Conservation (phyloP, 192 early-diverging fungal species). For the Coemansia sp. region DNA sequence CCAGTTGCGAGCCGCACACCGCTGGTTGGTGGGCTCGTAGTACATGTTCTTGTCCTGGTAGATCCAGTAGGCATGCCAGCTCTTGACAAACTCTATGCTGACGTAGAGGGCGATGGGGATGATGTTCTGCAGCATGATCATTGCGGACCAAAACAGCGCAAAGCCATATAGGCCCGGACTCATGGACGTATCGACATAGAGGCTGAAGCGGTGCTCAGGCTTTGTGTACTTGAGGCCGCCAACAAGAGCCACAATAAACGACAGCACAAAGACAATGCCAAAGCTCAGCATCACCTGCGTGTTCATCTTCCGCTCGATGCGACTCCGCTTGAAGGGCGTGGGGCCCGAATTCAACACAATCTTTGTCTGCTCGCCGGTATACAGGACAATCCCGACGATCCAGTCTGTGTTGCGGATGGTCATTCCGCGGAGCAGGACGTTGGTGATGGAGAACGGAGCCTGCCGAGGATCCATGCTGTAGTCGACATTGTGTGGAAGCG, state of each 20-base stretch:
- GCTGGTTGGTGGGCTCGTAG: conserved; percentile 44
- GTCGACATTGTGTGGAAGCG: conserved; percentile 31
- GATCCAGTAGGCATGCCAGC: conserved; percentile 83
- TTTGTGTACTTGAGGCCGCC: conserved; percentile 49
- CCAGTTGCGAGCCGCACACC: conserved; percentile 62
- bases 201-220: conserved; percentile 30
- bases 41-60: conserved; percentile 88
- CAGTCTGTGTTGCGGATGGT: conserved; percentile 88
- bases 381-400: conserved; percentile 78
- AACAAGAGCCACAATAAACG: conserved; percentile 57
- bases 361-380: conserved; percentile 88
- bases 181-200: conserved; percentile 43
- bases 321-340: conserved; percentile 86
- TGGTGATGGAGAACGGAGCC: conserved; percentile 74
- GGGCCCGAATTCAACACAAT: conserved; percentile 89
- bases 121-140: conserved; percentile 95
- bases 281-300: conserved; percentile 61
- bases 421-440: conserved; percentile 85
- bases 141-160: conserved; percentile 60
- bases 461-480: conserved; percentile 21
- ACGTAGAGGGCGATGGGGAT: conserved; percentile 97
- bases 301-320: conserved; percentile 87
- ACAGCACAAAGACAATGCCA: conserved; percentile 55
- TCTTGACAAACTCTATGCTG: conserved; percentile 90
- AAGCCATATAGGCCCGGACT: conserved; percentile 38